Evolutionary conservation across 2,329 filamentous ascomycete species (phyloP).

Genomic region (Stemphylium beticola): DNA sequence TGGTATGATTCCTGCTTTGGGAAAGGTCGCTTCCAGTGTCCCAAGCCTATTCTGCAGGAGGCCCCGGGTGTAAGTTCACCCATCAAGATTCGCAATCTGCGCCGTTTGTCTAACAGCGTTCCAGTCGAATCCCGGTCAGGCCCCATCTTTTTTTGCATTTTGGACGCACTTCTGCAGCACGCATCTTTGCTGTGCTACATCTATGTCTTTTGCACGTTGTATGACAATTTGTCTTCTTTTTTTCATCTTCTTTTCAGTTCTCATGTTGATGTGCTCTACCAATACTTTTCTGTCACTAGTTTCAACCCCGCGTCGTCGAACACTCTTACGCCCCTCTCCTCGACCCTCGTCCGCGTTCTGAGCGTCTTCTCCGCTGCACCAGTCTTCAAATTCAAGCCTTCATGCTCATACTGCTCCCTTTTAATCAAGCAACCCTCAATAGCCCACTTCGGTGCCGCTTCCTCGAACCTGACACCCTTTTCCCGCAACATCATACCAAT

Average conservation of each 20-base stretch:
- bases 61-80: slow-evolving; percentile 37
- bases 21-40: neutral
- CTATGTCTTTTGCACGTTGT: too few relatives aligned
- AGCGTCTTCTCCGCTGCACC: slow-evolving; percentile 28
- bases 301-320: slow-evolving; percentile 33
- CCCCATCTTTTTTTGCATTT: slow-evolving; percentile 24
- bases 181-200: too few relatives aligned
- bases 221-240: neutral
- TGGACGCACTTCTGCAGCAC: neutral
- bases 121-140: slow-evolving; percentile 38
- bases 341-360: slow-evolving; percentile 32
- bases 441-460: slow-evolving; percentile 41
- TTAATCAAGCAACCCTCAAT: slow-evolving; percentile 41
- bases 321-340: slow-evolving; percentile 33
- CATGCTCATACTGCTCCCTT: slow-evolving; percentile 38
- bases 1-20: slow-evolving; percentile 41
- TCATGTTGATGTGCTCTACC: slow-evolving; percentile 12
- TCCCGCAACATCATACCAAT: slow-evolving; percentile 32
- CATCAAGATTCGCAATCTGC: slow-evolving; percentile 16
- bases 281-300: slow-evolving; percentile 35
- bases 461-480: slow-evolving; percentile 31
- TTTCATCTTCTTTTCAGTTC: neutral
- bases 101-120: slow-evolving; percentile 15
- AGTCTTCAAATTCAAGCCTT: slow-evolving; percentile 38
- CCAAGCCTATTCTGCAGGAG: slow-evolving; percentile 33